A percentile compares a stretch with the other conserved stretches of the same genome.
Conservation (phyloP, 345 rosid genomes). For the Punica granatum region DNA sequence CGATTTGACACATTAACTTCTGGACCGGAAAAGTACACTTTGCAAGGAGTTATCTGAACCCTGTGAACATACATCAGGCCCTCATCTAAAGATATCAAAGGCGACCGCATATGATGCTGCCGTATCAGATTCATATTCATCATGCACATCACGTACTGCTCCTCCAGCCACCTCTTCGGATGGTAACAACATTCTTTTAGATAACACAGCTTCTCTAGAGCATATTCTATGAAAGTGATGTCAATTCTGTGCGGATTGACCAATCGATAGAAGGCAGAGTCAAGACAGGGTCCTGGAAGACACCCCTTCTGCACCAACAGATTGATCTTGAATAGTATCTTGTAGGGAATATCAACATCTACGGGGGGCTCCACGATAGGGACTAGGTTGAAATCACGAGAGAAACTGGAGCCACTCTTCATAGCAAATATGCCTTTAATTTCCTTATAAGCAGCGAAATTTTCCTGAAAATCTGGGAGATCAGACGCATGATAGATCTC, state of each 20-base stretch:
- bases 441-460: constrained; percentile 31
- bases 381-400: constrained; percentile 30
- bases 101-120: constrained; percentile 17
- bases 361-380: constrained; percentile 41
- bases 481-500: constrained; percentile 20
- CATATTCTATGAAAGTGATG: constrained; percentile 24
- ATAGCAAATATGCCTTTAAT: constrained; percentile 18
- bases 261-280: constrained; percentile 29
- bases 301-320: constrained; percentile 49
- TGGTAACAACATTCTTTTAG: constrained; percentile 52
- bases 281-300: constrained; percentile 39
- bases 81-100: constrained; percentile 26
- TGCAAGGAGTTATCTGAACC: constrained; percentile 56
- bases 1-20: constrained; percentile 57
- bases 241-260: constrained; percentile 26
- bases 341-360: constrained; percentile 30
- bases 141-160: constrained; percentile 19
- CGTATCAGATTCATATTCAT: constrained; percentile 10
- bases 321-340: constrained; percentile 44
- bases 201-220: constrained; percentile 37
- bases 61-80: constrained; percentile 47
- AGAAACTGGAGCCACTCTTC: constrained; percentile 26
- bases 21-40: constrained; percentile 51
- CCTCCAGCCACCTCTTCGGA: constrained; percentile 42
- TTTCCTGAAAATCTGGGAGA: constrained; percentile 33